A percentile compares a stretch with the other conserved stretches of the same genome.
Evolutionary conservation across 108 stramenopile species (phyloP).

Genomic region (Nitzschia sp.): DNA sequence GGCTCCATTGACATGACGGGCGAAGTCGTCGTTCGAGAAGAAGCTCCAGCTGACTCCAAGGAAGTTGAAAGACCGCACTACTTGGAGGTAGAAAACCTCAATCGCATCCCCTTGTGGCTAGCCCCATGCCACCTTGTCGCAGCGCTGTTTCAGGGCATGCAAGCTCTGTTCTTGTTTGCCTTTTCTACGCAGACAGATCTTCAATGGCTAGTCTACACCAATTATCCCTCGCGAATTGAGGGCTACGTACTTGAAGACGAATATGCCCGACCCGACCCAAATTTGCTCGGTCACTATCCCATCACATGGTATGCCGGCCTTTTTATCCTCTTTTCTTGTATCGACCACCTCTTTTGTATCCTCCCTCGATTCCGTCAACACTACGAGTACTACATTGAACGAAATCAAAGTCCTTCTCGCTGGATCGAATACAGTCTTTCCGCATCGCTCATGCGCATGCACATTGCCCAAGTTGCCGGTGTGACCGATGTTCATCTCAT

Average conservation of each 20-base stretch:
- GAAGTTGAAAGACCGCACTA: conserved; percentile 10
- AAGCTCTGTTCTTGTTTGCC: conserved; percentile 22
- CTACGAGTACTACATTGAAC: conserved; percentile 29
- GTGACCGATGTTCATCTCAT: conserved; percentile 36
- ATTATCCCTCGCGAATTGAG: conserved; percentile 10
- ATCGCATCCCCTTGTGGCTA: conserved; percentile 13
- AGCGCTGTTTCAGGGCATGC: conserved; percentile 21
- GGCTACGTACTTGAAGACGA: background rate
- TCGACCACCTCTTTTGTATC: conserved; percentile 27
- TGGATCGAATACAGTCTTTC: conserved; percentile 42
- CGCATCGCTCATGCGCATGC: conserved; percentile 30
- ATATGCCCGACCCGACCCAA: conserved; percentile 8
- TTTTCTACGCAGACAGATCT: conserved; percentile 15
- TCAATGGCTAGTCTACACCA: conserved; percentile 21
- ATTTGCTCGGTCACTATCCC: background rate
- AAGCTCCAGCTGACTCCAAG: too few relatives aligned
- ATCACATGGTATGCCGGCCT: conserved; percentile 29
- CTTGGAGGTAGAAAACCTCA: conserved; percentile 12
- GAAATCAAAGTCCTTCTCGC: conserved; percentile 35
- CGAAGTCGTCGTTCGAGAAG: too few relatives aligned
- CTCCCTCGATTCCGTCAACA: conserved; percentile 14
- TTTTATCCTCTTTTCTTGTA: conserved; percentile 19
- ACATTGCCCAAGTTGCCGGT: conserved; percentile 41
- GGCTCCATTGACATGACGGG: too few relatives aligned
- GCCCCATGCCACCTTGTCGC: conserved; percentile 9